These are phyloP conservation scores for Brassica cretica DNA, from an alignment of 345 rosid genomes.

Conservation along the genomic window DNA sequence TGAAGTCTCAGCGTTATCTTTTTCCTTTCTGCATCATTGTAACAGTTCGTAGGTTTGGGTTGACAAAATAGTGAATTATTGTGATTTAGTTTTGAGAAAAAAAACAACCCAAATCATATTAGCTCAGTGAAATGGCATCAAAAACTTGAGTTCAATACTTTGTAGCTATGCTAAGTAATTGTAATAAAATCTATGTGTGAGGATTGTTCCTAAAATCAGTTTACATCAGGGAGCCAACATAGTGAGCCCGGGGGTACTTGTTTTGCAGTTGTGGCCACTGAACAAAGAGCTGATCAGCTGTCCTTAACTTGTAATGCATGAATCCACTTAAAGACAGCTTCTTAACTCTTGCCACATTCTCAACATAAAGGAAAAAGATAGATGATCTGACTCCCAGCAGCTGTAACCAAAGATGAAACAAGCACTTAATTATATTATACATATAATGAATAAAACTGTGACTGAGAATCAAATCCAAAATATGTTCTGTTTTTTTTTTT, in stretches of 20 bases:
- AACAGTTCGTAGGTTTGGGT: background rate
- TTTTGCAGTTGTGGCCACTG: slow-evolving; percentile 86
- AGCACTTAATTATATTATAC: too few relatives aligned
- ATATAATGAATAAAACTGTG: background rate
- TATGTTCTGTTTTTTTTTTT: background rate
- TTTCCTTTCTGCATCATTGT: slow-evolving; percentile 24
- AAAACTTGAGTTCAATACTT: slow-evolving; percentile 14
- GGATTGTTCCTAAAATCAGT: slow-evolving; percentile 28
- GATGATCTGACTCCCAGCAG: slow-evolving; percentile 78
- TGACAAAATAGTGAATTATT: background rate
- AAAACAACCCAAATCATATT: background rate
- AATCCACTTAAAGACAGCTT: slow-evolving; percentile 85
- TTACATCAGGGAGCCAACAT: slow-evolving; percentile 87
- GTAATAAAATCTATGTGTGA: slow-evolving; percentile 5
- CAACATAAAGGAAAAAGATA: slow-evolving; percentile 62
- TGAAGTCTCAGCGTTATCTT: background rate
- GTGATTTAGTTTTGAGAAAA: slow-evolving; percentile 11
- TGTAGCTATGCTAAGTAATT: slow-evolving; percentile 19
- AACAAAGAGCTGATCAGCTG: slow-evolving; percentile 84
- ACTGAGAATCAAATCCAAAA: background rate
- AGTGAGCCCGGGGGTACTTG: slow-evolving; percentile 65
- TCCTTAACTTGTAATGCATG: slow-evolving; percentile 62
- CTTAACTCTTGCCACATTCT: slow-evolving; percentile 89
- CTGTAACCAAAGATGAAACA: slow-evolving; percentile 40
- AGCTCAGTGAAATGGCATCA: slow-evolving; percentile 5